Base-by-base conservation (phyloP, 768 basidiomycete species). In the Tylopilus cervinicoccineus region DNA sequence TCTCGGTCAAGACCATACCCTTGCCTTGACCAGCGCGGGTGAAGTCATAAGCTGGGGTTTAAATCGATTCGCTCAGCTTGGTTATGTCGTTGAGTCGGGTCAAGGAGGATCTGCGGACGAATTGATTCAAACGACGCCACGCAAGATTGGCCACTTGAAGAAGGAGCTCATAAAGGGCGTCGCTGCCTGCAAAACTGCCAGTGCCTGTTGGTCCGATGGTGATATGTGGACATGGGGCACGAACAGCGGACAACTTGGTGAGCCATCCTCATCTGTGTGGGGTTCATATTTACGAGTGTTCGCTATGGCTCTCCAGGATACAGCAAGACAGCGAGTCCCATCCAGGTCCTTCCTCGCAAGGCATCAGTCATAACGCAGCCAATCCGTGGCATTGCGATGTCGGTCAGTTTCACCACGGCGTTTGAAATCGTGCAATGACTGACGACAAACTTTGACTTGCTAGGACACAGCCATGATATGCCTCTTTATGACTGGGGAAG, bases 1-100 rank as follows among this genome's bases (percentile, higher is more conserved):
- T 0, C 73, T 93, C 7, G 94, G 91, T 11, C 95, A 95, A 64
- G 96, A 99, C 59, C 96, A 98, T 62, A 94, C 94, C 0, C 79
- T 98, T 24, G 88, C 82, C 1, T 71, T 98, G 24, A 94, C 93
- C 0, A 78, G 73, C 22, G 63, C 76, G 0, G 93, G 95, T 5
- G 90, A 93, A 59, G 80, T 97, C 4, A 79, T 85, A 32, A 92
- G 84, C 20, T 98, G 93, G 90, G 96, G 92, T 13, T 68, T 91
- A 22, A 94, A 94, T 56, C 79, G 92, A 13, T 95, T 93, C 64
- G 73, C 80, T 5, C 94, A 97, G 60, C 77, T 96, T 5, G 94
- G 95, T 11, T 96, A 96, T 56, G 70, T 79, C 3, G 74, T 95
- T 4, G 92, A 97, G 52, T 55, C 70, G 1, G 63, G 70, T 0